These are phyloP conservation scores for Fusarium anthophilum DNA, from an alignment of 2,329 filamentous ascomycete genomes.

Conservation along the genomic window DNA sequence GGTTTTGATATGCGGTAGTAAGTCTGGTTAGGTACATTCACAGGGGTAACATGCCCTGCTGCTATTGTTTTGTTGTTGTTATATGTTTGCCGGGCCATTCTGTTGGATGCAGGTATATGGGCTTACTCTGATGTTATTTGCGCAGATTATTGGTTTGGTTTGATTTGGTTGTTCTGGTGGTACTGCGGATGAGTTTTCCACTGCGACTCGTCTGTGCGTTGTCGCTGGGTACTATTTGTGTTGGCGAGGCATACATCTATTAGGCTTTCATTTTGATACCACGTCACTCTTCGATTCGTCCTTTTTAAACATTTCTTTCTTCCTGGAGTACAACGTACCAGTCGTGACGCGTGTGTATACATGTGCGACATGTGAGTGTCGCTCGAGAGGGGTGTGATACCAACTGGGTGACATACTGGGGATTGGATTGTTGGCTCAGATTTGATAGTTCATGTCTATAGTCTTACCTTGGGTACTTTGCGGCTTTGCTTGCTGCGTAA, in stretches of 20 bases:
- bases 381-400: neutral
- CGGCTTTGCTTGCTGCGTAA: conserved; percentile 19
- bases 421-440: neutral
- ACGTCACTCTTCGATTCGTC: conserved; percentile 41
- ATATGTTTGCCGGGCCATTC: conserved; percentile 12
- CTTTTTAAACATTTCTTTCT: conserved; percentile 22
- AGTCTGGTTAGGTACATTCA: conserved; percentile 20
- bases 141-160: conserved; percentile 35
- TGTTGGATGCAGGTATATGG: conserved; percentile 35
- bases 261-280: conserved; percentile 44
- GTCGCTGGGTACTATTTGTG: conserved; percentile 33
- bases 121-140: conserved; percentile 13
- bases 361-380: neutral
- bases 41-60: conserved; percentile 28
- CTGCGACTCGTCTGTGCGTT: conserved; percentile 33
- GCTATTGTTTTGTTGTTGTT: conserved; percentile 14
- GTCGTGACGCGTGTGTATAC: conserved; percentile 3
- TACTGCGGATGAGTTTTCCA: conserved; percentile 29
- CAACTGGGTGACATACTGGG: neutral
- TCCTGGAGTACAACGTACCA: neutral
- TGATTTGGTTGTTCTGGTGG: neutral
- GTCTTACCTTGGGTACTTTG: neutral
- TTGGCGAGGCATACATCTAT: conserved; percentile 40
- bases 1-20: conserved; percentile 13
- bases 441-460: neutral